phyloP scores from a whole-genome alignment of 1,284 basidiomycete genomes.

The Fomitiporia mediterranea region DNA sequence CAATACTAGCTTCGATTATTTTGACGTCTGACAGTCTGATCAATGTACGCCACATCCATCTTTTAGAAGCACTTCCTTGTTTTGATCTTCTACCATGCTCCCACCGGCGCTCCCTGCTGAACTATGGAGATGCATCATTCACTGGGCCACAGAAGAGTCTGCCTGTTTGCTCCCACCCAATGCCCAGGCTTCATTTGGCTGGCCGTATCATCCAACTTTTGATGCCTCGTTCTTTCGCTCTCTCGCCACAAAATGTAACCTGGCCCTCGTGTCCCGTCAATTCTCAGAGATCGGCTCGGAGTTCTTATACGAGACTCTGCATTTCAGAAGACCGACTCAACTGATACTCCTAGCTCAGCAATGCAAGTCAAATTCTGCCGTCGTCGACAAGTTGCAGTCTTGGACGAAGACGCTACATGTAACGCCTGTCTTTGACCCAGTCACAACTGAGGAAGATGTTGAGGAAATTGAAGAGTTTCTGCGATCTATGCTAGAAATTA shows the following conservation, averaged over 20 bases:
- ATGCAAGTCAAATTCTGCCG: neutral
- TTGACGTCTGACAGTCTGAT: too few relatives aligned
- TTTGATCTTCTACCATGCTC: neutral
- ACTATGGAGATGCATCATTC: slow-evolving; percentile 2
- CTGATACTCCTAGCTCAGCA: neutral
- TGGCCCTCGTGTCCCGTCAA: slow-evolving; percentile 5
- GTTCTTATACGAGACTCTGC: slow-evolving; percentile 10
- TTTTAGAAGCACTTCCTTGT: neutral
- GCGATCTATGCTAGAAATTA: neutral
- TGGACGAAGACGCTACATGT: neutral
- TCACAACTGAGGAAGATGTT: neutral
- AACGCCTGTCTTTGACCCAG: neutral
- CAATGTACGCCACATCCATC: neutral
- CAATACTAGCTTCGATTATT: neutral
- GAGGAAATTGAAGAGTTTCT: neutral
- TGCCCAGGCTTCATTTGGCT: neutral
- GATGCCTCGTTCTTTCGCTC: slow-evolving; percentile 3
- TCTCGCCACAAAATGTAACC: slow-evolving; percentile 1
- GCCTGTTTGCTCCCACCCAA: neutral
- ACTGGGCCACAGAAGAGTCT: slow-evolving; percentile 3
- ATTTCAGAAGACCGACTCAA: neutral
- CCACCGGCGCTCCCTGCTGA: slow-evolving; percentile 3
- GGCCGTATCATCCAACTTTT: slow-evolving; percentile 4
- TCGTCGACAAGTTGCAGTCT: neutral
- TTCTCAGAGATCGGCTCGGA: neutral